These are phyloP conservation scores for Ophiosphaerella herpotricha DNA, from an alignment of 2,329 filamentous ascomycete species.

Conservation along the genomic window DNA sequence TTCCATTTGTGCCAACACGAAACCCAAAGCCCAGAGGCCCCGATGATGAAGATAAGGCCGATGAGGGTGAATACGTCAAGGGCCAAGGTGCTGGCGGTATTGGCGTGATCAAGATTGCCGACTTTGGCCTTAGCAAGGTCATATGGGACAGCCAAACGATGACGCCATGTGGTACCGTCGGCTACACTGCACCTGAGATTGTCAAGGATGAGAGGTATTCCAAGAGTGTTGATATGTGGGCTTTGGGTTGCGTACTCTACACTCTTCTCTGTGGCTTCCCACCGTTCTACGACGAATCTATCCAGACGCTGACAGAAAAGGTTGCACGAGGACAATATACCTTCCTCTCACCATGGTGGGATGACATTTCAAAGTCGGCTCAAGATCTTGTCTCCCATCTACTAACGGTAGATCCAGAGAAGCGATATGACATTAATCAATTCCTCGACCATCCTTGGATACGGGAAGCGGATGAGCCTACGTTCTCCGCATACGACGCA, in stretches of 20 bases:
- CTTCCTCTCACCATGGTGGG: slow-evolving; percentile 98
- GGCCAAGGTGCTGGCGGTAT: slow-evolving; percentile 88
- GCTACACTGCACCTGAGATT: slow-evolving; percentile 97
- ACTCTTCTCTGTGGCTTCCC: slow-evolving; percentile 97
- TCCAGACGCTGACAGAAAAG: slow-evolving; percentile 95
- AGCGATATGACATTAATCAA: slow-evolving; percentile 89
- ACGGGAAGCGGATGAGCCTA: slow-evolving; percentile 69
- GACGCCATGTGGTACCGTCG: slow-evolving; percentile 98
- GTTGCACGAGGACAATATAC: slow-evolving; percentile 96
- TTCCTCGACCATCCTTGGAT: slow-evolving; percentile 98
- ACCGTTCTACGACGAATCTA: slow-evolving; percentile 98
- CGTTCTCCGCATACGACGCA: slow-evolving; percentile 68
- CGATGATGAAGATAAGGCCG: slow-evolving; percentile 95
- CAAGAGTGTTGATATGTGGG: slow-evolving; percentile 99
- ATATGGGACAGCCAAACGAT: slow-evolving; percentile 98
- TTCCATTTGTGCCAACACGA: slow-evolving; percentile 78
- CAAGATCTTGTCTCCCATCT: slow-evolving; percentile 94
- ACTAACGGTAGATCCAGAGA: slow-evolving; percentile 90
- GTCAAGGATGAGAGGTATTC: slow-evolving; percentile 99
- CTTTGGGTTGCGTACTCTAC: slow-evolving; percentile 93
- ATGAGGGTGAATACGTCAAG: slow-evolving; percentile 89
- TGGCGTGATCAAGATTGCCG: slow-evolving; percentile 93
- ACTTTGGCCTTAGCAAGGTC: slow-evolving; percentile 96
- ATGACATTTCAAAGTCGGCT: slow-evolving; percentile 93
- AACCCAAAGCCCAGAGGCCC: slow-evolving; percentile 78